Conservation (phyloP, 257 asterid species). For the Perilla frutescens region DNA sequence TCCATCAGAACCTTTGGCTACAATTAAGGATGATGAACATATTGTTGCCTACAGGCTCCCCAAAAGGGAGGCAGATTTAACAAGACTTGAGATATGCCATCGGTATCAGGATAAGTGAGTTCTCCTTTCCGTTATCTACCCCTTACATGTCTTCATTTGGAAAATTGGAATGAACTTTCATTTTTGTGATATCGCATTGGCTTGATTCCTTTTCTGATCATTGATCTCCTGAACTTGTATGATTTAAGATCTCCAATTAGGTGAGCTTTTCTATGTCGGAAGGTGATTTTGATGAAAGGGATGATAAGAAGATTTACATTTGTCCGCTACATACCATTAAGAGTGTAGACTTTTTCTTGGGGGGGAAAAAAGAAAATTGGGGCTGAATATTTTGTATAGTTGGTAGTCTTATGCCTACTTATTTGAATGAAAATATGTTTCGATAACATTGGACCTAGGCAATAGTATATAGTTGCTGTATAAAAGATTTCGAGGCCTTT, state of each 20-base stretch:
- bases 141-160: background rate
- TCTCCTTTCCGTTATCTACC: slow-evolving; percentile 12
- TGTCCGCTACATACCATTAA: background rate
- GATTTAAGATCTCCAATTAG: background rate
- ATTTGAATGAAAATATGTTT: background rate
- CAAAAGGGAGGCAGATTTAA: slow-evolving; percentile 54
- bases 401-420: no score
- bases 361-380: background rate
- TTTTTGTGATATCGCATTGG: background rate
- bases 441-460: background rate
- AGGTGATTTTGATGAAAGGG: background rate
- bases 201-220: background rate
- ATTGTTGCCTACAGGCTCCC: slow-evolving; percentile 93
- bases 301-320: background rate
- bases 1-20: slow-evolving; percentile 70
- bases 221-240: slow-evolving; percentile 14
- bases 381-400: background rate
- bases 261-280: background rate
- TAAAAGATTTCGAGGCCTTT: background rate
- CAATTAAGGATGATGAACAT: slow-evolving; percentile 87
- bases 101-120: slow-evolving; percentile 76
- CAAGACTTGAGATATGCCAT: slow-evolving; percentile 82
- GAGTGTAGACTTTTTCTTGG: background rate
- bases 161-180: background rate
- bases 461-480: no score